These are phyloP conservation scores for Aleurites moluccanus DNA, from an alignment of 441 rosid genomes.

Conservation along the genomic window DNA sequence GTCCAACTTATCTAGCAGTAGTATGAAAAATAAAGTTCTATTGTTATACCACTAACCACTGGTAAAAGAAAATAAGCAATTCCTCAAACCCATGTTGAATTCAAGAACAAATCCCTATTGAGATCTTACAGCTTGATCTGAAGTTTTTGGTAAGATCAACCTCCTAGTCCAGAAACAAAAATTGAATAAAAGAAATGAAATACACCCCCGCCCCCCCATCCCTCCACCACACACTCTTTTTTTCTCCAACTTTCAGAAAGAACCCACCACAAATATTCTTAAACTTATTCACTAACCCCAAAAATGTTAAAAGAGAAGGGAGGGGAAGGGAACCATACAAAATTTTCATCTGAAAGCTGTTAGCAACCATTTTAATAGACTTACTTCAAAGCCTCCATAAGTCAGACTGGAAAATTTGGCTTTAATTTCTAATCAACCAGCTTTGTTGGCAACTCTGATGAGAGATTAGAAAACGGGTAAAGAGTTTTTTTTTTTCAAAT, in stretches of 20 bases:
- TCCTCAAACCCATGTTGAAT: background rate
- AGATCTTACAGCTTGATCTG: background rate
- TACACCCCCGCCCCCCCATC: too few species aligned
- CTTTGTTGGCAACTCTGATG: background rate
- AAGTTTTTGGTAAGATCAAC: background rate
- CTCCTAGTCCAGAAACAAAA: too few species aligned
- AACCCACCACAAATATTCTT: background rate
- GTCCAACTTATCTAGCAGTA: background rate
- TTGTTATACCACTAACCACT: background rate
- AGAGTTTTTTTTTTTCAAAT: background rate
- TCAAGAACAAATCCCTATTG: background rate
- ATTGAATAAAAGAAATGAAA: too few species aligned
- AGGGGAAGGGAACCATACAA: background rate
- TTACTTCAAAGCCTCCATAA: background rate
- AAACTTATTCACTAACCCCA: background rate
- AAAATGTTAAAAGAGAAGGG: background rate
- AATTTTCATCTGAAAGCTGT: background rate
- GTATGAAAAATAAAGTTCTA: too few species aligned
- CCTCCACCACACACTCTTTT: too few species aligned
- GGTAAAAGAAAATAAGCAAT: background rate
- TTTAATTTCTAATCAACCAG: conserved; percentile 4
- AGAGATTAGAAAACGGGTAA: background rate
- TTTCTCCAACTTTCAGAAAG: background rate
- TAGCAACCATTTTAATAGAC: background rate
- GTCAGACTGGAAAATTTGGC: background rate